Percentiles rank a stretch among this genome's conserved stretches.
These are phyloP conservation scores for Pyracantha coccinea DNA, from an alignment of 331 rosid species.

Conservation along the genomic window DNA sequence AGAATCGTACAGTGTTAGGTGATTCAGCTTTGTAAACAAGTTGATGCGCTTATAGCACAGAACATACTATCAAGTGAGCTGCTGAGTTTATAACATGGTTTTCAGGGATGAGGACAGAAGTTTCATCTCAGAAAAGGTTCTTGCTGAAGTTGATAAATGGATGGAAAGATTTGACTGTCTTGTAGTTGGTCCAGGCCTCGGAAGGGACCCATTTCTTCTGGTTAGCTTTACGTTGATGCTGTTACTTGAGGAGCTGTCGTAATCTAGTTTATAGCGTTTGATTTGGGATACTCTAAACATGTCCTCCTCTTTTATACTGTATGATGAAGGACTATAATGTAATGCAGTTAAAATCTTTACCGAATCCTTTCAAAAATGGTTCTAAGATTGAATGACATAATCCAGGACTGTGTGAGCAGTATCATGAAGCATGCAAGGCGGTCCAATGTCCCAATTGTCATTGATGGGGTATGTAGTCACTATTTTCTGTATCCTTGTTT, in stretches of 20 bases:
- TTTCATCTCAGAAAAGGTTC: conserved; percentile 41
- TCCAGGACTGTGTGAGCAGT: conserved; percentile 68
- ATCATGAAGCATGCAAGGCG: conserved; percentile 70
- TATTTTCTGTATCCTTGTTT: neutral
- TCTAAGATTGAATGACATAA: conserved; percentile 18
- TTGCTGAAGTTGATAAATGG: conserved; percentile 79
- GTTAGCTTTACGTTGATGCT: conserved; percentile 33
- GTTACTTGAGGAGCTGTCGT: neutral
- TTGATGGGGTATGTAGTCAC: conserved; percentile 66
- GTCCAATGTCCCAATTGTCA: conserved; percentile 56
- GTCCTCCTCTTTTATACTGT: neutral
- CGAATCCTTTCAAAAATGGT: conserved; percentile 7
- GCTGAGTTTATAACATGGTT: conserved; percentile 10
- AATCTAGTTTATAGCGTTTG: neutral
- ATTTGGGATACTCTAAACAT: neutral
- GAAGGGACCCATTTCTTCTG: conserved; percentile 88
- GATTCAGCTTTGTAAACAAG: neutral
- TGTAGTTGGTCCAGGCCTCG: conserved; percentile 95
- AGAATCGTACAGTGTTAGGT: conserved; percentile 77
- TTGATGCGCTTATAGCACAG: neutral
- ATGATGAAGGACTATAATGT: neutral
- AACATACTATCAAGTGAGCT: conserved; percentile 3
- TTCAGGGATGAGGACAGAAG: conserved; percentile 54
- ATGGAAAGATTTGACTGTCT: conserved; percentile 85
- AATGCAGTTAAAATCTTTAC: neutral